phyloP scores from a whole-genome alignment of 306 rosid genomes.

The Begonia loranthoides region DNA sequence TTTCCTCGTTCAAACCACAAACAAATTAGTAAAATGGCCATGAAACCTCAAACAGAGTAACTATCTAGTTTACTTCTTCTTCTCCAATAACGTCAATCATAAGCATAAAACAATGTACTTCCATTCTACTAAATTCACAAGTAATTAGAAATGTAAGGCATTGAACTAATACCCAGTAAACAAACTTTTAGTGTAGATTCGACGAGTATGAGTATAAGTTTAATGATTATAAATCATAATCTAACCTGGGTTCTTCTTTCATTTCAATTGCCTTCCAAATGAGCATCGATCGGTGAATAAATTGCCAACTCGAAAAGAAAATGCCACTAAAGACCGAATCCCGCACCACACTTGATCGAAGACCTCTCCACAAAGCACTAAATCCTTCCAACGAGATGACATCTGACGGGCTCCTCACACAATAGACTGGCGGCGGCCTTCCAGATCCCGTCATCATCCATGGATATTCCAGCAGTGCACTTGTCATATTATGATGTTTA shows the following conservation, averaged over 20 bases:
- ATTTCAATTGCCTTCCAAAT: constrained; percentile 82
- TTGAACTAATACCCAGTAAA: too few relatives aligned
- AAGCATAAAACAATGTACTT: too few relatives aligned
- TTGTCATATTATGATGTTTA: constrained; percentile 42
- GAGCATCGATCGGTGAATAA: constrained; percentile 64
- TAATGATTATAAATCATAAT: not conserved
- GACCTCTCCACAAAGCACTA: constrained; percentile 71
- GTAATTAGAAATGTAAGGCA: too few relatives aligned
- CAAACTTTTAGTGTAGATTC: too few relatives aligned
- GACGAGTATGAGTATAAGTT: too few relatives aligned
- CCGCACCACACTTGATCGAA: constrained; percentile 66
- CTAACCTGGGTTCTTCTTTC: constrained; percentile 76
- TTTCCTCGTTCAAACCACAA: too few relatives aligned
- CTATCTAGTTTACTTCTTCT: too few relatives aligned
- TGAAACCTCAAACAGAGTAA: too few relatives aligned
- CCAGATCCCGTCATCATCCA: constrained; percentile 96
- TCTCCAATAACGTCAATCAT: not conserved
- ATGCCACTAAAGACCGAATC: constrained; percentile 80
- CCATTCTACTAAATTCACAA: too few relatives aligned
- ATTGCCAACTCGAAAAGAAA: constrained; percentile 82
- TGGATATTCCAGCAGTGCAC: constrained; percentile 66
- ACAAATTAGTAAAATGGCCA: too few relatives aligned
- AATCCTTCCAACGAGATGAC: constrained; percentile 81
- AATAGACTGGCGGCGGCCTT: constrained; percentile 54
- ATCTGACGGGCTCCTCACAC: constrained; percentile 43